phyloP scores from a whole-genome alignment of 192 early-diverging fungal species.

The Endogone sp. region DNA sequence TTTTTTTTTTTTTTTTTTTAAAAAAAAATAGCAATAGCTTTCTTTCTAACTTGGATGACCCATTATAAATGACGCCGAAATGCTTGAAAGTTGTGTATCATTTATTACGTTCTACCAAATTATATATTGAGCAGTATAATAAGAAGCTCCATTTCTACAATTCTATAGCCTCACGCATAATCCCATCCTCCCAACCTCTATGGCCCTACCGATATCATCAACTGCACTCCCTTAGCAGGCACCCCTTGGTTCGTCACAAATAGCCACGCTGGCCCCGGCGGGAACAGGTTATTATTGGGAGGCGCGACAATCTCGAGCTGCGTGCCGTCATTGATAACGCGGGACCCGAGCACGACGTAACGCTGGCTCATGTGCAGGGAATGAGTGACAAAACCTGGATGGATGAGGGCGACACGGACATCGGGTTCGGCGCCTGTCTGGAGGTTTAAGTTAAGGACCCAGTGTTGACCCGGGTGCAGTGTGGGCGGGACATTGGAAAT shows the following conservation, averaged over 20 bases:
- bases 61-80: no score
- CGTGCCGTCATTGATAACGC: conserved; percentile 18
- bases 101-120: no score
- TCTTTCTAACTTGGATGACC: no score
- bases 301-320: conserved; percentile 33
- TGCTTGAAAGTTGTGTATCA: no score
- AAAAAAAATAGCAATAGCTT: no score
- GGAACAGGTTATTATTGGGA: conserved; percentile 47
- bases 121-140: no score
- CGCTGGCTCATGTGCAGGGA: conserved; percentile 50
- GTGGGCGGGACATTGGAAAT: conserved; percentile 26
- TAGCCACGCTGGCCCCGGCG: conserved; percentile 48
- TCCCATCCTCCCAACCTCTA: neutral
- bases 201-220: conserved; percentile 4
- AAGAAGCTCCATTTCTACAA: no score
- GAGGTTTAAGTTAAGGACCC: conserved; percentile 16
- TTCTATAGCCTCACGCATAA: neutral
- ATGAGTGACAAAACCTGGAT: conserved; percentile 49
- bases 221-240: conserved; percentile 23
- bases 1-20: no score
- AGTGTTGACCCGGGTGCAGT: conserved; percentile 17
- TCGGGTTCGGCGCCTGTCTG: conserved; percentile 19
- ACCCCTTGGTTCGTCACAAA: conserved; percentile 47
- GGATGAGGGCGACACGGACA: conserved; percentile 38
- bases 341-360: conserved; percentile 34